Base-by-base conservation (phyloP, 2,329 filamentous ascomycete genomes). In the Alternaria postmessia region DNA sequence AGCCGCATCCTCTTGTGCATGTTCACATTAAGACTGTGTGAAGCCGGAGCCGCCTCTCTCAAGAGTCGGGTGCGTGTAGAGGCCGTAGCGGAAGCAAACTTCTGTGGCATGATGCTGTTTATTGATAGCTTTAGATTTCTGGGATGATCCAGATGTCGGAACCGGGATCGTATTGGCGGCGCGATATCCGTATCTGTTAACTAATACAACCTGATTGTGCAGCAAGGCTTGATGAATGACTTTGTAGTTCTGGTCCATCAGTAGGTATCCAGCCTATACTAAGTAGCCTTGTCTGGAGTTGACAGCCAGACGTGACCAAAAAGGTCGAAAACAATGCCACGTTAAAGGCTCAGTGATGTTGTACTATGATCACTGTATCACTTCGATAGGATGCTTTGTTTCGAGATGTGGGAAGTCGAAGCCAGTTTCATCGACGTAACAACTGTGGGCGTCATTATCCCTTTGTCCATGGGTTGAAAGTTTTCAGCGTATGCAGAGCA, bases 321-420 rank as follows among this genome's bases (percentile, higher is more conserved):
- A 7, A 14, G n/a, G 26, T 49, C 43, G n/a, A n/a, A 39, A 54
- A 61, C 59, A 62, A 61, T 57, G 55, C 39, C 38, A 54, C 16
- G 18, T 32, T 34, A 48, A 51, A 53, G 41, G 30, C 44, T 18
- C 52, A 24, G 30, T 16, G 32, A 48, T 20, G 12, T 52, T 34
- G 32, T 24, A 43, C 34, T n/a, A 48, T 3, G 38, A 20, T 8
- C 24, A 44, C 42, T 38, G 46, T 36, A 41, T 59, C 39, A 51
- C 22, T 20, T 16, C 20, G 11, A 6, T 39, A 48, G n/a, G 34
- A 14, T 24, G 32, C 54, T 62, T 64, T 62, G 43, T 56, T 42
- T 24, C 7, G 18, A n/a, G n/a, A 30, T 12, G 32, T 42, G n/a
- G 14, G 30, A 41, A 22, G 9, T 49, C 28, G 22, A 48, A 34